Evolutionary conservation across 1,139 yeast species (phyloP).

Genomic region (Geotrichum bryndzae): DNA sequence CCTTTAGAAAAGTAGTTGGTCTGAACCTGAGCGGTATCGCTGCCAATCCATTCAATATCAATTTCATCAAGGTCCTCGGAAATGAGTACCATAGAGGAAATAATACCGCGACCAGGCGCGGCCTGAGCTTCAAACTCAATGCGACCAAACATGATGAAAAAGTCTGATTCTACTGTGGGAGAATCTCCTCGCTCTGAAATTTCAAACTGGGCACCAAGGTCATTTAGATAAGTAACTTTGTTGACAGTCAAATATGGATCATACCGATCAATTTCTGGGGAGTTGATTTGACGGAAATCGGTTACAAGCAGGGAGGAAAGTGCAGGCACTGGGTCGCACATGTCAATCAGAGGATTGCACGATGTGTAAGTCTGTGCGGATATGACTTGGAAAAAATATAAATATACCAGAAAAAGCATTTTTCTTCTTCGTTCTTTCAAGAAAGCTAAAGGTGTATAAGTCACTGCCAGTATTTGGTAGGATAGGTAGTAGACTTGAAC

Average conservation of each 20-base stretch:
- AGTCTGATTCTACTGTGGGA: constrained; percentile 69
- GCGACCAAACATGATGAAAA: constrained; percentile 82
- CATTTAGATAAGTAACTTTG: constrained; percentile 28
- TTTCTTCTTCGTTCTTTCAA: not conserved
- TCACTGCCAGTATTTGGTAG: no score
- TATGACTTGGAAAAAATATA: not conserved
- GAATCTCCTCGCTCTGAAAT: constrained; percentile 60
- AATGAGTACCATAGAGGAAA: constrained; percentile 75
- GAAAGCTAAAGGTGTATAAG: not conserved
- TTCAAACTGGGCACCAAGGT: constrained; percentile 54
- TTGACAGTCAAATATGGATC: constrained; percentile 22
- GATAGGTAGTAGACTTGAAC: no score
- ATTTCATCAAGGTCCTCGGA: constrained; percentile 84
- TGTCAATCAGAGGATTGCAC: constrained; percentile 23
- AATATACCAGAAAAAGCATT: not conserved
- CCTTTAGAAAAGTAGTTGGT: constrained; percentile 82
- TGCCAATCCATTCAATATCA: constrained; percentile 80
- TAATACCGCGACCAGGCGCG: constrained; percentile 68
- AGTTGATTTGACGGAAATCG: constrained; percentile 22
- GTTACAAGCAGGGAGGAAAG: constrained; percentile 19
- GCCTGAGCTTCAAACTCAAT: constrained; percentile 68
- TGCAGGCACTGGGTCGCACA: constrained; percentile 19
- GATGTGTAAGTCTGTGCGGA: constrained; percentile 12
- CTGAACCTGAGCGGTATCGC: constrained; percentile 66
- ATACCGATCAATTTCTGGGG: constrained; percentile 14